These are phyloP conservation scores for Microcyclospora pomicola DNA, from an alignment of 2,329 filamentous ascomycete species.

Conservation along the genomic window DNA sequence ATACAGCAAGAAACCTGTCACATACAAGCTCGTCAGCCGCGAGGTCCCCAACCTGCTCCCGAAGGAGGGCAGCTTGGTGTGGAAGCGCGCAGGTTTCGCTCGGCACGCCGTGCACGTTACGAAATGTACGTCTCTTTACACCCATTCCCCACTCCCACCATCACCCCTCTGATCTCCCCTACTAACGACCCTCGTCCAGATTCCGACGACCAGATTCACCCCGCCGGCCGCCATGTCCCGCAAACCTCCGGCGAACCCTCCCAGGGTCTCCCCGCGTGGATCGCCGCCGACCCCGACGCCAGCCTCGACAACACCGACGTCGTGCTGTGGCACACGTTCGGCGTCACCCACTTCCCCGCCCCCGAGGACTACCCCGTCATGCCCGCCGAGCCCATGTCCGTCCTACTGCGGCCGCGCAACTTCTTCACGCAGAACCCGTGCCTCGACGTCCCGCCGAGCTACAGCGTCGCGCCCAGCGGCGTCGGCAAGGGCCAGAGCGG, in stretches of 20 bases:
- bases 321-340: slow-evolving; percentile 90
- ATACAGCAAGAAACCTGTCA: slow-evolving; percentile 69
- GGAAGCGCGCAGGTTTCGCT: slow-evolving; percentile 81
- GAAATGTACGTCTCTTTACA: slow-evolving; percentile 48
- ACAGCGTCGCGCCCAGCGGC: slow-evolving; percentile 58
- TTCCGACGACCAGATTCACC: slow-evolving; percentile 66
- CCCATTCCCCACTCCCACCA: slow-evolving; percentile 3
- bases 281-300: slow-evolving; percentile 50
- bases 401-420: slow-evolving; percentile 64
- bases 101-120: slow-evolving; percentile 80
- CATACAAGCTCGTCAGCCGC: slow-evolving; percentile 79
- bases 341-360: slow-evolving; percentile 74
- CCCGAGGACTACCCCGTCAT: slow-evolving; percentile 77
- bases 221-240: slow-evolving; percentile 74
- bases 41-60: slow-evolving; percentile 69
- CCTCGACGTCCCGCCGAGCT: slow-evolving; percentile 68
- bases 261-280: slow-evolving; percentile 60
- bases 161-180: background rate
- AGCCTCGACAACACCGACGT: slow-evolving; percentile 70
- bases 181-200: slow-evolving; percentile 35
- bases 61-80: slow-evolving; percentile 68
- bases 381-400: slow-evolving; percentile 51
- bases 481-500: slow-evolving; percentile 28
- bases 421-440: slow-evolving; percentile 72
- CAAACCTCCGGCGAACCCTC: slow-evolving; percentile 74